phyloP scores from a whole-genome alignment of 331 rosid species.

The Pyrus hybrid region DNA sequence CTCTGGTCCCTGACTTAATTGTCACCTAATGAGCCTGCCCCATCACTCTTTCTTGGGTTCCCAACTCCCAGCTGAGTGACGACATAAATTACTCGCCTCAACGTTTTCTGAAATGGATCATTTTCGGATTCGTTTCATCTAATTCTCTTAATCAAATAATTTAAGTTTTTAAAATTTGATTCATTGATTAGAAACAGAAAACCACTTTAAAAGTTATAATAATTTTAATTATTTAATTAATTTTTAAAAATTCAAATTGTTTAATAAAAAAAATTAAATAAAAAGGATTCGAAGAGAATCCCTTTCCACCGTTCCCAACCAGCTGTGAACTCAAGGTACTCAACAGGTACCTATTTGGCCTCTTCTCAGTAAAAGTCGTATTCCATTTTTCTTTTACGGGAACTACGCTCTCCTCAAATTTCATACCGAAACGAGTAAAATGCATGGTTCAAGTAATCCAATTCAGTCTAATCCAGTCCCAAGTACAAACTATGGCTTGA shows the following conservation, averaged over 20 bases:
- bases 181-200: too few species aligned
- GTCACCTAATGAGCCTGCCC: constrained; percentile 11
- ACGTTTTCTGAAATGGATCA: too few species aligned
- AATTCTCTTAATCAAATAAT: too few species aligned
- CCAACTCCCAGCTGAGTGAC: neutral
- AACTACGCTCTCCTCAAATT: neutral
- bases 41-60: neutral
- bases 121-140: too few species aligned
- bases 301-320: neutral
- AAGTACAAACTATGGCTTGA: neutral
- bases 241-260: too few species aligned
- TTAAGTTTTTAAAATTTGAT: too few species aligned
- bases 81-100: too few species aligned
- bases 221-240: too few species aligned
- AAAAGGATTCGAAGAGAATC: too few species aligned
- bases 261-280: too few species aligned
- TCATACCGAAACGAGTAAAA: neutral
- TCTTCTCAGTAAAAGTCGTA: neutral
- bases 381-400: neutral
- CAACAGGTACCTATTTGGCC: neutral
- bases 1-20: constrained; percentile 14
- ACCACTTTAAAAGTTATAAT: too few species aligned
- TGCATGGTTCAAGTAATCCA: neutral
- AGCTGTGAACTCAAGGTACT: neutral
- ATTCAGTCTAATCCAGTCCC: neutral